Conservation (phyloP, 2,329 filamentous ascomycete species). For the Leptographium lundbergii region DNA sequence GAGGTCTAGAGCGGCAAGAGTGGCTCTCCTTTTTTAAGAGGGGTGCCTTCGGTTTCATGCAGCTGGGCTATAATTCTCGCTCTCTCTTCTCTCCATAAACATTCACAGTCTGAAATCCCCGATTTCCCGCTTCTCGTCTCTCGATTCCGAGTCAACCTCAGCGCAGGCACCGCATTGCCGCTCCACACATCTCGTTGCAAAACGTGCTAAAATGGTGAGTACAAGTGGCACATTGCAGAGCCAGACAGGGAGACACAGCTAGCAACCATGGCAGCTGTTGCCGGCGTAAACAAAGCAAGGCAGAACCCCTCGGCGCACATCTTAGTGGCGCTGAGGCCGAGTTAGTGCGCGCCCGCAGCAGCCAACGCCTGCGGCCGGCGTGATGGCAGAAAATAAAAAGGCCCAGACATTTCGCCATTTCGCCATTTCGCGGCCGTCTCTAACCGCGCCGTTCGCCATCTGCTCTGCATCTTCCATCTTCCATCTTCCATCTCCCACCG, state of each 20-base stretch:
- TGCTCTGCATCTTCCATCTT: neutral
- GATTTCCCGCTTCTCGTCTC: neutral
- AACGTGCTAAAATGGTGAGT: neutral
- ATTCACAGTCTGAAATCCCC: neutral
- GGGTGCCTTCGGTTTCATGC: neutral
- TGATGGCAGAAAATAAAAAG: neutral
- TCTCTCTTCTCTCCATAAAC: neutral
- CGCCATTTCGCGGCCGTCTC: neutral
- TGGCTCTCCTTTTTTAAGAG: neutral
- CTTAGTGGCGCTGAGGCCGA: neutral
- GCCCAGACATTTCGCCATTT: neutral
- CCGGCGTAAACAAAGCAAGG: slow-evolving; percentile 5
- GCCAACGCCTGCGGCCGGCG: neutral
- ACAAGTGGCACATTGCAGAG: neutral
- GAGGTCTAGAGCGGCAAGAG: neutral
- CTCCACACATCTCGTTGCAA: neutral
- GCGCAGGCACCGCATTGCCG: neutral
- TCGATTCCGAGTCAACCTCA: neutral
- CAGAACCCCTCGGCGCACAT: neutral
- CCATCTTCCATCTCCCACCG: neutral
- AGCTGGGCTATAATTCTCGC: neutral
- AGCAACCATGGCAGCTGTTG: slow-evolving; percentile 1
- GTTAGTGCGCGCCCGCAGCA: neutral
- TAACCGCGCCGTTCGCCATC: neutral
- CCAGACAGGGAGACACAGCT: neutral